Evolutionary conservation across 495 filamentous ascomycete genomes (phyloP).

Genomic region (Talaromyces borbonicus): DNA sequence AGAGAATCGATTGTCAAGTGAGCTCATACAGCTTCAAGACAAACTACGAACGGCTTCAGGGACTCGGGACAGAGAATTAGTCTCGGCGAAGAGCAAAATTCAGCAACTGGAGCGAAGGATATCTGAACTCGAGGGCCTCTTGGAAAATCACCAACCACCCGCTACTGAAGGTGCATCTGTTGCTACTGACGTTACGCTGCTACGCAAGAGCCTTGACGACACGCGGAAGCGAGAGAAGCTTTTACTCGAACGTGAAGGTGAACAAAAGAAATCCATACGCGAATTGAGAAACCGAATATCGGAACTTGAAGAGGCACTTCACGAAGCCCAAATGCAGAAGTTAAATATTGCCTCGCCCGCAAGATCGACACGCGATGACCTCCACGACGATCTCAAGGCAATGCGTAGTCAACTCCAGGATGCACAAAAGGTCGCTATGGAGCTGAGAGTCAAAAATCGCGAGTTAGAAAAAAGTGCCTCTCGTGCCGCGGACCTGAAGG

Average conservation of each 20-base stretch:
- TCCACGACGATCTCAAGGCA: constrained; percentile 52
- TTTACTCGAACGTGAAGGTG: constrained; percentile 50
- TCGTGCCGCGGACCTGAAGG: constrained; percentile 50
- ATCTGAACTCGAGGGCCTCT: constrained; percentile 46
- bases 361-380: constrained; percentile 43
- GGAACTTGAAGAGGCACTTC: constrained; percentile 46
- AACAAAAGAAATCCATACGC: constrained; percentile 45
- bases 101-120: constrained; percentile 51
- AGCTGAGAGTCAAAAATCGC: constrained; percentile 43
- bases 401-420: constrained; percentile 54
- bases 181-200: constrained; percentile 46
- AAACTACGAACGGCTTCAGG: constrained; percentile 32
- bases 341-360: constrained; percentile 34
- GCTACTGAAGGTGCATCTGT: constrained; percentile 28
- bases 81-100: constrained; percentile 40
- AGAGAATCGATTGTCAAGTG: constrained; percentile 45
- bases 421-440: constrained; percentile 48
- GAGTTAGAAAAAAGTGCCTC: constrained; percentile 37
- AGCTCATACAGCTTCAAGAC: constrained; percentile 48
- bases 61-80: constrained; percentile 39
- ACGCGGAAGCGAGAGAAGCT: constrained; percentile 54
- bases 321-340: constrained; percentile 42
- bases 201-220: constrained; percentile 51
- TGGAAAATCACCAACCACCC: constrained; percentile 29
- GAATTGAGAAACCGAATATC: constrained; percentile 44